These are phyloP conservation scores for Colletotrichum theobromicola DNA, from an alignment of 2,329 filamentous ascomycete species.

Conservation along the genomic window DNA sequence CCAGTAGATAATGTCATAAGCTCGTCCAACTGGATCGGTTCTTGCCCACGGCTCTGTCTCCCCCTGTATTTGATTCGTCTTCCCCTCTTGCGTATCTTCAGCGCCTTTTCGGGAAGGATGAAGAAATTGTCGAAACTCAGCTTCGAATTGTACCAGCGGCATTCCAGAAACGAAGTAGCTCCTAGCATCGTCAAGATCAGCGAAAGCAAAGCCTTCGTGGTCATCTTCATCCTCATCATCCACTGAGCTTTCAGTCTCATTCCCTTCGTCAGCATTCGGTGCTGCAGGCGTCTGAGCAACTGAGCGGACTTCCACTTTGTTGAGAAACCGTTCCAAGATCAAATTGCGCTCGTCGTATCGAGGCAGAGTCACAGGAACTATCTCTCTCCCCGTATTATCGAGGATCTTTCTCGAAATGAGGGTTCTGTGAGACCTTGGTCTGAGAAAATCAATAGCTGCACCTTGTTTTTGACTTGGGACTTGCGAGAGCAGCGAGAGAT, in stretches of 20 bases:
- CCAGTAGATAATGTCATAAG: background rate
- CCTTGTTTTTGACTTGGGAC: background rate
- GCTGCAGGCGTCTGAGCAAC: background rate
- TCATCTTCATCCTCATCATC: background rate
- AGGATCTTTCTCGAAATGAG: background rate
- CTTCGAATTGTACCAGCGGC: background rate
- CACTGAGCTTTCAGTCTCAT: background rate
- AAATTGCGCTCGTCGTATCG: background rate
- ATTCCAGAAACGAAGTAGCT: background rate
- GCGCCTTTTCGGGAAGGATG: background rate
- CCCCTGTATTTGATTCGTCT: fast-evolving
- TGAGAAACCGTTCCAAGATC: background rate
- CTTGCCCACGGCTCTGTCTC: background rate
- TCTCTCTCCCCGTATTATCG: background rate
- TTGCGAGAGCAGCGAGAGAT: background rate
- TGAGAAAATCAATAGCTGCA: background rate
- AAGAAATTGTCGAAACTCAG: background rate
- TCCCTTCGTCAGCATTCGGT: background rate
- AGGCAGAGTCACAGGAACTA: background rate
- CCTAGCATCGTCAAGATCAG: background rate
- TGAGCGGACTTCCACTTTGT: background rate
- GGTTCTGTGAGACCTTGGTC: background rate
- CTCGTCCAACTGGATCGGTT: too few species aligned
- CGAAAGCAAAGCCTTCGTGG: fast-evolving
- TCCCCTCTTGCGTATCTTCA: background rate